These are phyloP conservation scores for Medicago ruthenica DNA, from an alignment of 306 rosid genomes.

Conservation along the genomic window DNA sequence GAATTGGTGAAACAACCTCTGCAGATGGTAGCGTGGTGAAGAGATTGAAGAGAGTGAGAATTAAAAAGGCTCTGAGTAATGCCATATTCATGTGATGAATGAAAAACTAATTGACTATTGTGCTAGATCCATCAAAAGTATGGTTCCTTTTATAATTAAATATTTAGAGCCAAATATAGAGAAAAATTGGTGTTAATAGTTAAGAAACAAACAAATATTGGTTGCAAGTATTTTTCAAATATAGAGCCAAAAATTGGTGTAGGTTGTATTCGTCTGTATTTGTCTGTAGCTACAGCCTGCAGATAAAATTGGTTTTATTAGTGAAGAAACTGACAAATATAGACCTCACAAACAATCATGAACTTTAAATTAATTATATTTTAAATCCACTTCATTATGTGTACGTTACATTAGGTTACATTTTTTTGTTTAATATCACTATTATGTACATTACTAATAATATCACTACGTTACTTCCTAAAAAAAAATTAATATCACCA, in stretches of 20 bases:
- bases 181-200: neutral
- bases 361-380: too few relatives aligned
- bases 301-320: too few relatives aligned
- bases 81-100: constrained; percentile 24
- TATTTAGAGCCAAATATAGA: neutral
- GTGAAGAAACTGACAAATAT: too few relatives aligned
- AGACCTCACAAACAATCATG: too few relatives aligned
- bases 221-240: neutral
- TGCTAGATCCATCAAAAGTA: neutral
- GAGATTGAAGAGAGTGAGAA: neutral
- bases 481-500: too few relatives aligned
- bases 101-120: neutral
- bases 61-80: neutral
- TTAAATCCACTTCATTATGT: too few relatives aligned
- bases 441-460: too few relatives aligned
- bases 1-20: constrained; percentile 21
- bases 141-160: neutral
- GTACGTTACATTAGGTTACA: too few relatives aligned
- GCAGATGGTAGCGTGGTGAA: neutral
- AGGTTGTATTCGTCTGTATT: too few relatives aligned
- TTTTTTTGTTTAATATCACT: too few relatives aligned
- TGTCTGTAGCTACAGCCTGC: too few relatives aligned
- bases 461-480: too few relatives aligned
- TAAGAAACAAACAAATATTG: neutral
- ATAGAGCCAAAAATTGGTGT: neutral